Evolutionary conservation across 1,284 basidiomycete species (phyloP), one percentile per base, ranked within the genome.

Genomic region (Meripilus lineatus): DNA sequence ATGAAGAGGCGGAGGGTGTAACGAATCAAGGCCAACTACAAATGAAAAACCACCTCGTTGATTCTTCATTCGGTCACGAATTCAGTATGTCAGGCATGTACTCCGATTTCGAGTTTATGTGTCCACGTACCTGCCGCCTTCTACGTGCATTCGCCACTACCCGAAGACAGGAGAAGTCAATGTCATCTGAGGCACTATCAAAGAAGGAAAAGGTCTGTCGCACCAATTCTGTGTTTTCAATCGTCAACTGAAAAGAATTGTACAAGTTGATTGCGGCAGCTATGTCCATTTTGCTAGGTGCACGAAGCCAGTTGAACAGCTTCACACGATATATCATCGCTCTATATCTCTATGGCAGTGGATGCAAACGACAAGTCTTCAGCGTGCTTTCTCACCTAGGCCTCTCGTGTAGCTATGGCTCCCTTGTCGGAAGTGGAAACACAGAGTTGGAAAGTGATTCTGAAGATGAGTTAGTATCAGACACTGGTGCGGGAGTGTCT

Each of bases 261-360:
- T 36, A 21, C 4, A 37, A n/a, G 18, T 23, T 54, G 39, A 26
- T 41, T 42, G 47, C 23, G 38, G 21, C 34, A 3, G 38, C 48
- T 2, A 21, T 38, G 33, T n/a, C 18, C 5, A 20, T 15, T n/a
- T 25, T 56, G 7, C 53, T 69, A 0, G 54, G 56, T 0, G 60
- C 61, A 40, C 58, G 56, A 14, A 67, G 64, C 39, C 54, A 61
- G 23, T 37, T 34, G 2, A 68, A 69, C 43, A 65, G 59, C 41
- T 46, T 54, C 4, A 33, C 48, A 1, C 56, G 56, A 25, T 50
- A 56, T 5, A 35, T 65, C 17, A 38, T 62, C n/a, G 58, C 50
- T 0, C 45, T 66, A 3, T 69, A 65, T 40, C 52, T 70, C 3
- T 65, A 63, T 40, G 60, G 58, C 0, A 56, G 55, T 0, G 64